A percentile compares a stretch with the other conserved stretches of the same genome.
phyloP scores from a whole-genome alignment of 768 basidiomycete genomes.

The Boletus vinaceobasis region DNA sequence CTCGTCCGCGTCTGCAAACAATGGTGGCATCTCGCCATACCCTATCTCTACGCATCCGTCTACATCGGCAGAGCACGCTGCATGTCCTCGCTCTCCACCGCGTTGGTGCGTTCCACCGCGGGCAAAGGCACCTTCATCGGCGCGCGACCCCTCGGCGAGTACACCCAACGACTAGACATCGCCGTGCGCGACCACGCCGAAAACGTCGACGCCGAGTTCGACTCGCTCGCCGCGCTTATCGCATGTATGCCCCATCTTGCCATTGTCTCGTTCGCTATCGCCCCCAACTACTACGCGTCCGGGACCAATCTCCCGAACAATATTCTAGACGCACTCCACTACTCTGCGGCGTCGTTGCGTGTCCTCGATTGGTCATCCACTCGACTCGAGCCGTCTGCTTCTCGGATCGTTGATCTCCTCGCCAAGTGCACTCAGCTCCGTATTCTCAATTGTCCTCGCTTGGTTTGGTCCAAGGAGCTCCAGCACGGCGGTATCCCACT shows the following conservation, averaged over 20 bases:
- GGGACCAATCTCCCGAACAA: background rate
- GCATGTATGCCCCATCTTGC: slow-evolving; percentile 15
- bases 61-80: slow-evolving; percentile 18
- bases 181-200: slow-evolving; percentile 16
- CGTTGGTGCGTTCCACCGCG: slow-evolving; percentile 8
- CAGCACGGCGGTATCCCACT: background rate
- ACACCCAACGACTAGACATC: slow-evolving; percentile 26
- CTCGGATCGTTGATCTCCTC: slow-evolving; percentile 2
- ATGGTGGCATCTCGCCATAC: slow-evolving; percentile 27
- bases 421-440: slow-evolving; percentile 14
- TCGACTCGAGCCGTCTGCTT: background rate
- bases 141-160: slow-evolving; percentile 17
- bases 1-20: slow-evolving; percentile 29
- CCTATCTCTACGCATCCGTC: slow-evolving; percentile 24
- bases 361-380: slow-evolving; percentile 19
- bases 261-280: slow-evolving; percentile 18
- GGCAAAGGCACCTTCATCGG: slow-evolving; percentile 11
- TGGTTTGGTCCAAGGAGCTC: slow-evolving; percentile 10
- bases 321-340: slow-evolving; percentile 16
- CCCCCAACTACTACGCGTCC: background rate
- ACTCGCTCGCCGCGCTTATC: slow-evolving; percentile 12
- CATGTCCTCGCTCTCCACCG: slow-evolving; percentile 16
- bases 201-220: background rate
- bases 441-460: slow-evolving; percentile 7
- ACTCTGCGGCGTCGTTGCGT: slow-evolving; percentile 14